phyloP scores from a whole-genome alignment of 2,329 filamentous ascomycete species.

The Botryosphaeria agaves region DNA sequence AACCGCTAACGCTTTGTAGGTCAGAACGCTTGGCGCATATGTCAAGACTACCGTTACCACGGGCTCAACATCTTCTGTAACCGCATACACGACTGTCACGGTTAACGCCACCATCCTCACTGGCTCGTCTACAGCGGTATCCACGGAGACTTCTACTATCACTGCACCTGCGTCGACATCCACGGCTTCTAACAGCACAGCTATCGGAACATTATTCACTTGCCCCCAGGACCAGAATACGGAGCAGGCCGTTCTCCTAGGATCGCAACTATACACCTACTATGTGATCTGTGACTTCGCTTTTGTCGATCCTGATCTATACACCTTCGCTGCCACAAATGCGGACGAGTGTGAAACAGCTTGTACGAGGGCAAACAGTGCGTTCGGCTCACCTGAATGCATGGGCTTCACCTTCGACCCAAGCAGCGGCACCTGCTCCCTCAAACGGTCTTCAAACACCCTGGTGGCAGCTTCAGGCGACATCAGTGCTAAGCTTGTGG shows the following conservation, averaged over 20 bases:
- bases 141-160: background rate
- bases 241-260: background rate
- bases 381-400: too few species aligned
- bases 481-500: constrained; percentile 10
- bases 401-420: too few species aligned
- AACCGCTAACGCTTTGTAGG: background rate
- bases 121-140: constrained; percentile 3
- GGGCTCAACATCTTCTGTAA: background rate
- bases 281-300: constrained; percentile 8
- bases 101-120: constrained; percentile 6
- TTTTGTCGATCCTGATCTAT: too few species aligned
- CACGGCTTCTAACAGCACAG: constrained; percentile 1
- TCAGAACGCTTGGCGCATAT: background rate
- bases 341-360: too few species aligned
- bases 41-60: constrained; percentile 2
- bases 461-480: constrained; percentile 10
- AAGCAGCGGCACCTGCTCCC: too few species aligned
- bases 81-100: constrained; percentile 3
- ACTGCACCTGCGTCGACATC: too few species aligned
- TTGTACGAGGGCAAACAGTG: too few species aligned
- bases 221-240: constrained; percentile 1
- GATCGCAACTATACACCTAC: constrained; percentile 8
- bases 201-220: constrained; percentile 1
- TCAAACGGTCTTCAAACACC: constrained; percentile 10
- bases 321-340: too few species aligned